A percentile compares a stretch with the other conserved stretches of the same genome.
Evolutionary conservation across 768 basidiomycete species (phyloP).

Genomic region (Trametes sanguinea): DNA sequence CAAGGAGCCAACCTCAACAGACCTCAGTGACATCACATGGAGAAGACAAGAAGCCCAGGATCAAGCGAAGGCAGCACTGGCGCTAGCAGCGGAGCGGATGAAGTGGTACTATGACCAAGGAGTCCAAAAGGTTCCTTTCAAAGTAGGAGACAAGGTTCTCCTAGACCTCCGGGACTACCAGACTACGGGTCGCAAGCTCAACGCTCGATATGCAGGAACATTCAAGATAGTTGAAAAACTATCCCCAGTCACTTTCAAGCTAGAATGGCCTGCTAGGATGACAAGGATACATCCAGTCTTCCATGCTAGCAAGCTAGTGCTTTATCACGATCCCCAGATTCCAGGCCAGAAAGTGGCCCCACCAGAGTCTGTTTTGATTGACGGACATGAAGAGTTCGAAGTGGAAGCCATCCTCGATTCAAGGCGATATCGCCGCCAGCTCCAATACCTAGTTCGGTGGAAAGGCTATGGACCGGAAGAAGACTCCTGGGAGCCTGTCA

Average conservation of each 20-base stretch:
- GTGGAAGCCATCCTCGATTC: too few species aligned
- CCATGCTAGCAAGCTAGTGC: slow-evolving; percentile 14
- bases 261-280: slow-evolving; percentile 27
- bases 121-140: slow-evolving; percentile 1
- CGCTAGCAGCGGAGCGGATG: slow-evolving; percentile 29
- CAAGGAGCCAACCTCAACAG: too few species aligned
- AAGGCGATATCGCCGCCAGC: too few species aligned
- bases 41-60: too few species aligned
- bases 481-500: too few species aligned
- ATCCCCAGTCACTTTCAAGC: slow-evolving; percentile 24
- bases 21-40: too few species aligned
- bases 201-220: slow-evolving; percentile 22
- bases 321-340: not conserved
- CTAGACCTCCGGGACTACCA: slow-evolving; percentile 28
- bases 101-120: slow-evolving; percentile 25
- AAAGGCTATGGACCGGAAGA: too few species aligned
- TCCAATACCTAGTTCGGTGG: too few species aligned
- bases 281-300: slow-evolving; percentile 31
- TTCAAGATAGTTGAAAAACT: slow-evolving; percentile 31
- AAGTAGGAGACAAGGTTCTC: slow-evolving; percentile 31
- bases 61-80: slow-evolving; percentile 17
- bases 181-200: slow-evolving; percentile 29
- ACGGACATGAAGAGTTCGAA: not conserved
- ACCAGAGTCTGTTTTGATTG: not conserved
- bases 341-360: not conserved